Percentiles rank a stretch among this genome's conserved stretches.
Evolutionary conservation across 768 basidiomycete species (phyloP).

Genomic region (Leccinum broughii): DNA sequence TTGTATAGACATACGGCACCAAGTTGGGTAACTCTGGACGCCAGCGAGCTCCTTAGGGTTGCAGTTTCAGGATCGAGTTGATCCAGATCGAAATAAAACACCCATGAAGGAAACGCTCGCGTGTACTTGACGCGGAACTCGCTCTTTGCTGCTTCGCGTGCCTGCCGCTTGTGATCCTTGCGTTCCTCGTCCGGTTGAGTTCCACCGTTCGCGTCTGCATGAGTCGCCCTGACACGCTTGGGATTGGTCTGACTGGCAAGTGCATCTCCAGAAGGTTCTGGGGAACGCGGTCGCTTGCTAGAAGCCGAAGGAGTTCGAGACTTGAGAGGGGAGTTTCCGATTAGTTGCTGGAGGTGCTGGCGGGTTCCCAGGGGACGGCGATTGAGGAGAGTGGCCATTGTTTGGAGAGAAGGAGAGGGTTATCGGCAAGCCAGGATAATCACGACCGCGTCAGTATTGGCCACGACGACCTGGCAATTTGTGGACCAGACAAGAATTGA

Average conservation of each 20-base stretch:
- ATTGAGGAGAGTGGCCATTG: conserved; percentile 45
- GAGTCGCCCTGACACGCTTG: conserved; percentile 48
- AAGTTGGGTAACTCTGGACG: conserved; percentile 59
- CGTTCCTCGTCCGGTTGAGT: conserved; percentile 37
- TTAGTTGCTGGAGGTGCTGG: conserved; percentile 37
- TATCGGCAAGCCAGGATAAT: conserved; percentile 7
- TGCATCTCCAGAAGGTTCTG: conserved; percentile 43
- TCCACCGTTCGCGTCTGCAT: conserved; percentile 21
- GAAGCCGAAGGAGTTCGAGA: conserved; percentile 35
- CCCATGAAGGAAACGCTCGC: conserved; percentile 79
- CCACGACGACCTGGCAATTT: background rate
- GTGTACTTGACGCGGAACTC: conserved; percentile 86
- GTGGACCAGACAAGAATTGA: background rate
- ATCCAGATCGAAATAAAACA: conserved; percentile 83
- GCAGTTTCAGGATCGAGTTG: conserved; percentile 39
- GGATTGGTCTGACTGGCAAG: conserved; percentile 22
- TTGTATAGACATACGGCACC: conserved; percentile 65
- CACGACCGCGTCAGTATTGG: conserved; percentile 1
- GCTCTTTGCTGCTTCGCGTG: conserved; percentile 55
- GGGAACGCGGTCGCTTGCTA: conserved; percentile 51
- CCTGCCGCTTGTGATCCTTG: conserved; percentile 49
- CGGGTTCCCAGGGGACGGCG: conserved; percentile 52
- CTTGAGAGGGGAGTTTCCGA: conserved; percentile 37
- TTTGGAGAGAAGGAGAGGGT: background rate
- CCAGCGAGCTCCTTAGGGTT: conserved; percentile 43